Conservation (phyloP, 176 grass and related monocot species). For the Oryza meyeriana region DNA sequence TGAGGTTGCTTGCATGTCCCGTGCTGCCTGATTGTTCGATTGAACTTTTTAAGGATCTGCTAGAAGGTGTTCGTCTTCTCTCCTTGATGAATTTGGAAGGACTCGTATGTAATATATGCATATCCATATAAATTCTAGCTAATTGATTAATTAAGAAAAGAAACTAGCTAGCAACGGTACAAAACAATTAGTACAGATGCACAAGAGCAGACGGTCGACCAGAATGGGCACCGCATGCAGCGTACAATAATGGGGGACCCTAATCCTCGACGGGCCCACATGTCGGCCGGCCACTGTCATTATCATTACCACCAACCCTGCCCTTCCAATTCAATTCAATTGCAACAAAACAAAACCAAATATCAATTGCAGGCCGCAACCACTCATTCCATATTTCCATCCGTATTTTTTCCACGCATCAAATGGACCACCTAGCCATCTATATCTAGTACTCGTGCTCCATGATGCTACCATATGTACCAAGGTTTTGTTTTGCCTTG, state of each 20-base stretch:
- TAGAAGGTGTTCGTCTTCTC: no score
- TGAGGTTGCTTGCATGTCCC: no score
- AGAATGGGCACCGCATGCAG: background rate
- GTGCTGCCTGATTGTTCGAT: no score
- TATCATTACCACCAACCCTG: conserved; percentile 5
- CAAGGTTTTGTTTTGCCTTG: background rate
- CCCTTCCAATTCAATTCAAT: conserved; percentile 12
- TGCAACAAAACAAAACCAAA: background rate
- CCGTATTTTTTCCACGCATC: background rate
- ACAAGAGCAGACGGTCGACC: background rate
- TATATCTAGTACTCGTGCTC: background rate
- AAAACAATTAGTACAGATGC: background rate
- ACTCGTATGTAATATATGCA: no score
- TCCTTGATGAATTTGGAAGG: no score
- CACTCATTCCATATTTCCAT: background rate
- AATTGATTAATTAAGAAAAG: no score
- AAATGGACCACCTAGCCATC: background rate
- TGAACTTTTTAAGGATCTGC: no score
- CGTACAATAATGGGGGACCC: background rate
- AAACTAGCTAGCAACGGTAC: background rate
- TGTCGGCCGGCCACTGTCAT: background rate
- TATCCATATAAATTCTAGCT: no score
- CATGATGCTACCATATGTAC: background rate
- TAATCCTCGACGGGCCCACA: background rate
- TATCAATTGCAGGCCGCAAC: background rate